Base-by-base conservation (phyloP, 495 filamentous ascomycete genomes). In the Aspergillus sparsus region DNA sequence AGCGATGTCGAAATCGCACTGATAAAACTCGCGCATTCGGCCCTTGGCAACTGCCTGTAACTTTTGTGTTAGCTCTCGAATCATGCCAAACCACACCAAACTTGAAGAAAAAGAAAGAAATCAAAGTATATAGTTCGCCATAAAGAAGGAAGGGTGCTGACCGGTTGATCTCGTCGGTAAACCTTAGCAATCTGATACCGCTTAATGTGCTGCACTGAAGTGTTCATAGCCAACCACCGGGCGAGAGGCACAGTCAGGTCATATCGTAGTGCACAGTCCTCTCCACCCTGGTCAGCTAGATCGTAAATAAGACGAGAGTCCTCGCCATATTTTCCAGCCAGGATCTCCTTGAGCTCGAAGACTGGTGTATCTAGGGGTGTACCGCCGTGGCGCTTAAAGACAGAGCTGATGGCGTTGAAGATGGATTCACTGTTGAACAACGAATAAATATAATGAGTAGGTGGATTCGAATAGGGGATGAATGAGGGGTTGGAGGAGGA, bases 1-100 rank as follows among this genome's bases (percentile, higher is more conserved):
- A 27, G 93, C 93, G 76, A 97, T 92, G 72, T 98, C 93, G 70
- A 97, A 96, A 74, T 98, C 93, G 74, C 93, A 97, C 78, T 98
- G 93, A 74, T 95, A 96, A 75, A 98, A 97, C 74, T 98, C 93
- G 60, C 94, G 83, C 89, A 97, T 93, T 6, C 91, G 84, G 52
- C 94, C 94, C 70, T 92, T 92, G 53, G 84, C 87, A 80, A 94
- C 89, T 55, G 89, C 62, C 58, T 60, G 32, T 15, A 15, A 9
- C 21, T 27, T 27, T 27, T 27, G 21, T 27, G 21, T 27, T 27
- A 27, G 21, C 1, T 27, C 21, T 27, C 21, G 21, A 27, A 27
- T 3, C 3, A 27, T 27, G 21, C 13, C 7, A 6, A 33, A 18
- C 10, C 15, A 27, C 7, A 57, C 49, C 33, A 50, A 47, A 9